Evolutionary conservation across 1,284 basidiomycete species (phyloP).

Genomic region (Pyrrhoderma lamaoense): DNA sequence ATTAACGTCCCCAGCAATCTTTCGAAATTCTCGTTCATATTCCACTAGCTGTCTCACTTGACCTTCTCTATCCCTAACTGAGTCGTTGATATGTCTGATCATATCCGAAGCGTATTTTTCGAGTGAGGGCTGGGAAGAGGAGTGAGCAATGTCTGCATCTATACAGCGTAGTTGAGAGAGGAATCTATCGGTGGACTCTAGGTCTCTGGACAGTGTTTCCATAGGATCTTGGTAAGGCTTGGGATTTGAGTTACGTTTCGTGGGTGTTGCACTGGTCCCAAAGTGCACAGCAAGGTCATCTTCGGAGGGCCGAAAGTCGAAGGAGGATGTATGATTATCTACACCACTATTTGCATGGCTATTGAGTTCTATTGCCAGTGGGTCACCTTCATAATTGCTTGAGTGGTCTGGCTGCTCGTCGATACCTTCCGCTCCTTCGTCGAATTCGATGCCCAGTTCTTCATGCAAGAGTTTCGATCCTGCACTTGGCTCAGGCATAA

Average conservation of each 20-base stretch:
- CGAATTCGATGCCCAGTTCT: constrained; percentile 80
- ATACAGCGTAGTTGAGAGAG: constrained; percentile 60
- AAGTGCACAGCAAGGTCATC: constrained; percentile 13
- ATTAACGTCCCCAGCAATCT: constrained; percentile 67
- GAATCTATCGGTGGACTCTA: constrained; percentile 72
- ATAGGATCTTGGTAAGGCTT: constrained; percentile 54
- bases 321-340: not conserved
- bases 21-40: constrained; percentile 71
- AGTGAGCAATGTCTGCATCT: constrained; percentile 45
- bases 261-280: too few species aligned
- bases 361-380: constrained; percentile 24
- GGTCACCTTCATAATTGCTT: constrained; percentile 16
- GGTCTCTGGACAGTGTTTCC: constrained; percentile 59
- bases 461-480: constrained; percentile 71
- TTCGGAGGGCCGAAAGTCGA: not conserved
- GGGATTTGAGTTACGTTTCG: too few species aligned
- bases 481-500: constrained; percentile 74
- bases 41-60: constrained; percentile 70
- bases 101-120: constrained; percentile 69
- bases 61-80: constrained; percentile 63
- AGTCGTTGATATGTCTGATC: constrained; percentile 68
- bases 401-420: constrained; percentile 35
- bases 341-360: constrained; percentile 10
- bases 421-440: constrained; percentile 76
- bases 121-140: constrained; percentile 40